Conservation (phyloP, 2,329 filamentous ascomycete species). For the Chaetothyriales sp. region DNA sequence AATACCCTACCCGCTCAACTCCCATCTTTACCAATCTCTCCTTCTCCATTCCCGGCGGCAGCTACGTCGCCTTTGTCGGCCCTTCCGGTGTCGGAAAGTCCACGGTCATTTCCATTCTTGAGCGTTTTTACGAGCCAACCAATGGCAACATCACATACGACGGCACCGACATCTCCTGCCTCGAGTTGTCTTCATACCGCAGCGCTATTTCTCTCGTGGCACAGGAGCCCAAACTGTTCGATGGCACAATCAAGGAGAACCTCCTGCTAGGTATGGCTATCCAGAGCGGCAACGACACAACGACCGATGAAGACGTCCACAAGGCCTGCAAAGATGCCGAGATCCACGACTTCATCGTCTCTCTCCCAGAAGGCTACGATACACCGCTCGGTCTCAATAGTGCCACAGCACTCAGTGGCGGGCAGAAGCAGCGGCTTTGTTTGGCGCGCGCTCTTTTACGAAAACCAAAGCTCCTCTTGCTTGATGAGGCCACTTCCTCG, state of each 20-base stretch:
- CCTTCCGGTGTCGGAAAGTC: constrained; percentile 35
- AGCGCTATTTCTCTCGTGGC: constrained; percentile 22
- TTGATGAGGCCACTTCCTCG: constrained; percentile 45
- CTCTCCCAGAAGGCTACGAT: constrained; percentile 36
- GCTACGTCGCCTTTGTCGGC: constrained; percentile 33
- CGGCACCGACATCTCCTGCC: constrained; percentile 18
- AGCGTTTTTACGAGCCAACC: constrained; percentile 32
- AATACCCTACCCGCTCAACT: constrained; percentile 22
- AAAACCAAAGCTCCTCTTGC: constrained; percentile 36
- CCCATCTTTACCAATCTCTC: constrained; percentile 22
- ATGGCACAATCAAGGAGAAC: constrained; percentile 33
- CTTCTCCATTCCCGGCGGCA: constrained; percentile 24
- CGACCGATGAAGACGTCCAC: constrained; percentile 28
- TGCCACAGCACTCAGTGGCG: constrained; percentile 34
- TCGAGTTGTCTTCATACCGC: constrained; percentile 22
- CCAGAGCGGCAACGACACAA: constrained; percentile 17
- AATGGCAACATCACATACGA: constrained; percentile 26
- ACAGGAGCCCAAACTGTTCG: constrained; percentile 33
- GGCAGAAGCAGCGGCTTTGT: constrained; percentile 41
- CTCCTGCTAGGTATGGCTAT: constrained; percentile 30
- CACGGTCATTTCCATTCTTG: constrained; percentile 31
- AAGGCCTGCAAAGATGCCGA: constrained; percentile 37
- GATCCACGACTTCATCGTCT: constrained; percentile 38
- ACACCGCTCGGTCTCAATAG: constrained; percentile 37
- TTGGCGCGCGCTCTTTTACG: constrained; percentile 41